Evolutionary conservation across 495 filamentous ascomycete species (phyloP), one percentile per base, ranked within the genome.

Genomic region (Neohortaea acidophila): DNA sequence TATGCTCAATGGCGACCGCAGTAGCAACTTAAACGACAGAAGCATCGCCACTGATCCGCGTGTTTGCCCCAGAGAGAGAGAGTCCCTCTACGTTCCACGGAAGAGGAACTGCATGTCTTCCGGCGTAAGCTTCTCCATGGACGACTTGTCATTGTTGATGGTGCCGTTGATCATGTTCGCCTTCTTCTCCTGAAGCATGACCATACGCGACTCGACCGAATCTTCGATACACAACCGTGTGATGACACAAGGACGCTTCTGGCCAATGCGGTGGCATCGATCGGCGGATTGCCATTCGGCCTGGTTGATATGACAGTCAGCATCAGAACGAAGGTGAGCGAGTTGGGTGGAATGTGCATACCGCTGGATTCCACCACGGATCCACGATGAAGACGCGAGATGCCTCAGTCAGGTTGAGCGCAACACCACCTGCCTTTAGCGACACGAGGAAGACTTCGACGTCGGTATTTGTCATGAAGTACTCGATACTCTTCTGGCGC

Each of bases 281-380:
- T 97, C 89, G 2, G 86, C 3, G 86, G 87, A 45, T 94, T 94
- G 87, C 87, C 94, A 86, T n/a, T n/a, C n/a, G n/a, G n/a, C n/a
- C n/a, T n/a, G n/a, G n/a, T n/a, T n/a, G n/a, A n/a, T n/a, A n/a
- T n/a, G n/a, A n/a, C n/a, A n/a, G n/a, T n/a, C n/a, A n/a, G n/a
- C n/a, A n/a, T n/a, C n/a, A n/a, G n/a, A n/a, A n/a, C n/a, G n/a
- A n/a, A n/a, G n/a, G n/a, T n/a, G n/a, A n/a, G n/a, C n/a, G n/a
- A n/a, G n/a, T n/a, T n/a, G n/a, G n/a, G n/a, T n/a, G n/a, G n/a
- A n/a, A n/a, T n/a, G n/a, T n/a, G n/a, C 93, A 38, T 77, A 81
- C 51, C 15, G 32, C 13, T 46, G 10, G 20, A 48, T 10, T 38
- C 17, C 29, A 62, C 38, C 72, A 84, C 62, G 87, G 87, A 54